Evolutionary conservation across 768 basidiomycete genomes (phyloP), one percentile per base, ranked within the genome.

Genomic region (Pseudohyphozyma bogoriensis): DNA sequence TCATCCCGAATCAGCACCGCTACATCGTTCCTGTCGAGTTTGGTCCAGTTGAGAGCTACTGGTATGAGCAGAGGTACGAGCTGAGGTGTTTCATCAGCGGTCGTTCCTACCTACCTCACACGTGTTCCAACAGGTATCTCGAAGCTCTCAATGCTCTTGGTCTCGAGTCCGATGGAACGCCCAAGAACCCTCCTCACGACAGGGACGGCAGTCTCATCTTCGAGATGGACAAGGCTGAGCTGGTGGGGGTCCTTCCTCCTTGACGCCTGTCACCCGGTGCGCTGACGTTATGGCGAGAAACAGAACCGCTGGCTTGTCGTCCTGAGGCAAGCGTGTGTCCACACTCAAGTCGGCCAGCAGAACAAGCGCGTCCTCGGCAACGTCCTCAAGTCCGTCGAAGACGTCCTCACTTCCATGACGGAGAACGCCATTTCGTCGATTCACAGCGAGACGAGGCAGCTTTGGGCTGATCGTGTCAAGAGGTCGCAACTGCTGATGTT

Each of bases 11-110:
- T 24, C 76, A 77, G 56, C 47, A 52, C 1, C 64, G 75, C 36
- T 70, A 55, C 29, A 60, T 76, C 24, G 72, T 76, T 5, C 75
- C 74, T 1, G 69, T 75, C 68, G 72, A 71, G 28, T 63, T 76
- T 20, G 72, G 71, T 15, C 65, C 72, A 3, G 69, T 65, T 42
- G 62, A 65, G 53, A 42, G 33, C 49, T 52, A 56, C 26, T 54
- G n/a, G 44, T 59, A 59, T 33, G 31, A 50, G 12, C 26, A 33
- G 36, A 39, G 51, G 18, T 60, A 49, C 44, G 11, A n/a, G n/a
- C n/a, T n/a, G n/a, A n/a, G n/a, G n/a, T n/a, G n/a, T n/a, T n/a
- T n/a, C n/a, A n/a, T n/a, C n/a, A n/a, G n/a, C n/a, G n/a, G n/a
- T n/a, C n/a, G n/a, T n/a, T n/a, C n/a, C n/a, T n/a, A n/a, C n/a